phyloP scores from a whole-genome alignment of 2,329 filamentous ascomycete genomes.

The Venturia aucupariae region DNA sequence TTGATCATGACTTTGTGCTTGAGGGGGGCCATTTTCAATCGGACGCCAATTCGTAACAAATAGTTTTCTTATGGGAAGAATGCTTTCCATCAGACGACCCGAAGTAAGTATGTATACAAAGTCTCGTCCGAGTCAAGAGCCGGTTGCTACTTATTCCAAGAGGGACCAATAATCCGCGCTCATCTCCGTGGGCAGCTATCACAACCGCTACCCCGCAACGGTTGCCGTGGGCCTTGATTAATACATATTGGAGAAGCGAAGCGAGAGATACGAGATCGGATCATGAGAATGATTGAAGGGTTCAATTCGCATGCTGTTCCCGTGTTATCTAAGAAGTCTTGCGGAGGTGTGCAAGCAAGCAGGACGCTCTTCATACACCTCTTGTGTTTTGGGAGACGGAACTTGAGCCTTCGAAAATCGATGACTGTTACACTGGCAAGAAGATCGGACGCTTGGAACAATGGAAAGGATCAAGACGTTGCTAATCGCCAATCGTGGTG shows the following conservation, averaged over 20 bases:
- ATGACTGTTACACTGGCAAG: no score
- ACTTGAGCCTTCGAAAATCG: neutral
- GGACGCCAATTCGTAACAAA: neutral
- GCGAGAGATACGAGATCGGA: no score
- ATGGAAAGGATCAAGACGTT: constrained; percentile 37
- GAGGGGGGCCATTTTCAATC: neutral
- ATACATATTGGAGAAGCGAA: no score
- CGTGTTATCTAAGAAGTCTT: neutral
- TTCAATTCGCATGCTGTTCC: neutral
- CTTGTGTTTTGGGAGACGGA: no score
- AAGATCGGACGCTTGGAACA: no score
- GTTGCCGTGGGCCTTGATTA: neutral
- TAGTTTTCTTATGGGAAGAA: neutral
- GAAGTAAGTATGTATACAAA: no score
- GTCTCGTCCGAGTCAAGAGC: neutral
- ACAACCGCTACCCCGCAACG: neutral
- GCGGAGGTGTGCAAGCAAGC: no score
- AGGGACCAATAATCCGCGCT: neutral
- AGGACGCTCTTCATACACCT: no score
- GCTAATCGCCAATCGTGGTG: constrained; percentile 51
- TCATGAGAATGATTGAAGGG: neutral
- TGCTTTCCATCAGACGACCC: neutral
- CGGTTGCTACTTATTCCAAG: neutral
- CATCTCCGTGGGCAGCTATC: neutral
- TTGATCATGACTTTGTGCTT: constrained; percentile 31